These are phyloP conservation scores for Metschnikowia gelsemii DNA, from an alignment of 805 yeast species.

Conservation along the genomic window DNA sequence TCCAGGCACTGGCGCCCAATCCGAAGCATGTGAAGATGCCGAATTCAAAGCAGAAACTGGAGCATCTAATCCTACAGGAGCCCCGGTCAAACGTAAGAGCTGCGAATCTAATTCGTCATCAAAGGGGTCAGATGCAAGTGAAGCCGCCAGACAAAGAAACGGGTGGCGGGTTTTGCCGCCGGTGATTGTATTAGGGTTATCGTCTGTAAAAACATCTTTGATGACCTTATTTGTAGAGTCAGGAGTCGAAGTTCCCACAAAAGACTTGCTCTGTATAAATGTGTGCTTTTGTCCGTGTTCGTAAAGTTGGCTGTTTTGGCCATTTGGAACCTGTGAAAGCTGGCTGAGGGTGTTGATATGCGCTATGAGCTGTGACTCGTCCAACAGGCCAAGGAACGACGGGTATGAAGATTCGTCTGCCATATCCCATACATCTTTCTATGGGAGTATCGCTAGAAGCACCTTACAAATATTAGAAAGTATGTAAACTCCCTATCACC, in stretches of 20 bases:
- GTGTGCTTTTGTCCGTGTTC: too few species aligned
- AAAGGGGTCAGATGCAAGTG: conserved; percentile 26
- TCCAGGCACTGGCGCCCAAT: conserved; percentile 12
- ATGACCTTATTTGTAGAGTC: not conserved
- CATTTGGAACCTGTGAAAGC: conserved; percentile 1
- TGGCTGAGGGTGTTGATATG: conserved; percentile 21
- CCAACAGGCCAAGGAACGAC: conserved; percentile 23
- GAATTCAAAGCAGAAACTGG: not conserved
- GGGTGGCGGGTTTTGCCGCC: conserved; percentile 3
- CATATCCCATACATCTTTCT: not conserved
- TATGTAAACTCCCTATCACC: too few species aligned
- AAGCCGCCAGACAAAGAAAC: conserved; percentile 12
- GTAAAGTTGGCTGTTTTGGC: not conserved
- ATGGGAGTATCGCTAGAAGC: too few species aligned
- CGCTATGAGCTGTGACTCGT: conserved; percentile 23
- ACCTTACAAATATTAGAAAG: too few species aligned
- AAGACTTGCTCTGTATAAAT: too few species aligned
- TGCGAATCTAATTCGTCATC: conserved; percentile 27
- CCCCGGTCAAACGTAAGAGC: conserved; percentile 11
- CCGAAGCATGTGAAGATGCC: conserved; percentile 2
- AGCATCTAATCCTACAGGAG: not conserved
- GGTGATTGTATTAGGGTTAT: too few species aligned
- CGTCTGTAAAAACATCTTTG: too few species aligned
- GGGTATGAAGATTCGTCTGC: conserved; percentile 15
- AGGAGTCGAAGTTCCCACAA: conserved; percentile 8